Percentiles rank a stretch among this genome's conserved stretches.
Conservation (phyloP, 2,329 filamentous ascomycete genomes). For the Fonsecaea nubica region DNA sequence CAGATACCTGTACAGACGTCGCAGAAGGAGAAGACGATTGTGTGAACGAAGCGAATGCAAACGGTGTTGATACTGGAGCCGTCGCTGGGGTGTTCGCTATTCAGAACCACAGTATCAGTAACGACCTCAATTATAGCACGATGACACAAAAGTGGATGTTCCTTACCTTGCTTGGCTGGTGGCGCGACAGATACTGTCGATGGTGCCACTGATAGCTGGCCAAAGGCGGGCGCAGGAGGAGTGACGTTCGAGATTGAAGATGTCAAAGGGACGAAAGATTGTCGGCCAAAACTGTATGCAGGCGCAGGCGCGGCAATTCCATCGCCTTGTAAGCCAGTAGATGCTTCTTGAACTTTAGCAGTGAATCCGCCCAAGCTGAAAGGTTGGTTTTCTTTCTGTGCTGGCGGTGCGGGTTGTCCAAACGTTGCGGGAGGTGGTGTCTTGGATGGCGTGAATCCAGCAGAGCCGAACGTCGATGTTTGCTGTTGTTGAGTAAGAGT, state of each 20-base stretch:
- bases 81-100: conserved; percentile 3
- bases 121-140: not conserved
- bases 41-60: conserved; percentile 9
- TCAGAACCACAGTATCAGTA: not conserved
- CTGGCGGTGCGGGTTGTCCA: not conserved
- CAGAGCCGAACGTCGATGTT: conserved; percentile 8
- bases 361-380: conserved; percentile 1
- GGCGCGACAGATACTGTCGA: conserved; percentile 3
- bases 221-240: not conserved
- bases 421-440: conserved; percentile 1
- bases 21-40: not conserved
- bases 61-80: conserved; percentile 6
- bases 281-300: not conserved
- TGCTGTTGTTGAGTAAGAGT: conserved; percentile 7
- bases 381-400: not conserved
- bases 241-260: not conserved
- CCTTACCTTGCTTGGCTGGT: conserved; percentile 16
- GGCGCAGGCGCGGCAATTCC: not conserved
- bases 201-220: not conserved
- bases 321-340: not conserved
- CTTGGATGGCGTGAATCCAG: conserved; percentile 4
- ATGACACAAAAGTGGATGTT: not conserved
- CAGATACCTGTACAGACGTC: not conserved
- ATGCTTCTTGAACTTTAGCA: not conserved
- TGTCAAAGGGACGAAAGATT: not conserved